Percentiles rank a stretch among this genome's conserved stretches.
phyloP scores from a whole-genome alignment of 768 basidiomycete species.

The Dentipellis fragilis region DNA sequence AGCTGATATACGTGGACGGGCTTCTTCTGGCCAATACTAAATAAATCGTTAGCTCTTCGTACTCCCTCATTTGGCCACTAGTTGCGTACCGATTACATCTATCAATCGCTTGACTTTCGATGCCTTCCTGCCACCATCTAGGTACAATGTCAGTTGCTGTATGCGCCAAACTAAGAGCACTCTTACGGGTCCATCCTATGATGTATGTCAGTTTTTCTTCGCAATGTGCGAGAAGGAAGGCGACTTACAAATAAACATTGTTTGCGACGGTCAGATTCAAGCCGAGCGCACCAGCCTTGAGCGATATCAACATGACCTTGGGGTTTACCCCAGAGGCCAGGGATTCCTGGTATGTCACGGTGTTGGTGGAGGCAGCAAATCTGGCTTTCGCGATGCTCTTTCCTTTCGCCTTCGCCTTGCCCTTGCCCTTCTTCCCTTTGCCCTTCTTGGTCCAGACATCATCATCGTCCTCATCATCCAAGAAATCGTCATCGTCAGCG shows the following conservation, averaged over 20 bases:
- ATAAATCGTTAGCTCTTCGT: neutral
- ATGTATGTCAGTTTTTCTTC: conserved; percentile 6
- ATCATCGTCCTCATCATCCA: neutral
- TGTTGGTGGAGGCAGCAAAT: neutral
- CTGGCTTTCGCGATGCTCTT: conserved; percentile 18
- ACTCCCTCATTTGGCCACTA: no score
- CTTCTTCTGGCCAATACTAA: conserved; percentile 71
- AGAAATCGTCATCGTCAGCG: conserved; percentile 14
- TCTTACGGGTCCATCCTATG: conserved; percentile 77
- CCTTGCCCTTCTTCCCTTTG: conserved; percentile 18
- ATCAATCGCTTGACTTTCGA: conserved; percentile 78
- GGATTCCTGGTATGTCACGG: neutral
- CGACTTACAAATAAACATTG: conserved; percentile 67
- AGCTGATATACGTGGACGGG: conserved; percentile 81
- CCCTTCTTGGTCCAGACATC: neutral
- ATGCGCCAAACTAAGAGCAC: neutral
- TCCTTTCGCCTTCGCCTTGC: conserved; percentile 11
- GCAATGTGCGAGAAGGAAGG: neutral
- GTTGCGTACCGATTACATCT: conserved; percentile 53
- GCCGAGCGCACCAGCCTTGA: conserved; percentile 78
- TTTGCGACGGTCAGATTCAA: conserved; percentile 85
- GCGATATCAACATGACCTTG: conserved; percentile 75
- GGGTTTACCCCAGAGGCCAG: conserved; percentile 37
- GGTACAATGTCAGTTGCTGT: neutral
- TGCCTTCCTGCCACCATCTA: conserved; percentile 86